Conservation (phyloP, 176 grass and related monocot genomes). For the Poa annua region DNA sequence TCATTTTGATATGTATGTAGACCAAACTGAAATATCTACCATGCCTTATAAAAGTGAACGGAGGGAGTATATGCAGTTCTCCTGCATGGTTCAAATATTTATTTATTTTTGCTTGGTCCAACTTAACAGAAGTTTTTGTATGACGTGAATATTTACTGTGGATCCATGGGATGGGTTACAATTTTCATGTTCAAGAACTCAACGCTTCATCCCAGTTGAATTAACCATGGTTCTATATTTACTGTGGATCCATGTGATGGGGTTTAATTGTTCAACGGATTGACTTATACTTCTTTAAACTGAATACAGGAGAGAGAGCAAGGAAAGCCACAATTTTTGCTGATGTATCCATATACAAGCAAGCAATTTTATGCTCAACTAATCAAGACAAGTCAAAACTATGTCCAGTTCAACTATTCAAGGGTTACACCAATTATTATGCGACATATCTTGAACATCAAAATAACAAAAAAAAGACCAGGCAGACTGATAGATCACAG, state of each 20-base stretch:
- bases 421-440: slow-evolving; percentile 22
- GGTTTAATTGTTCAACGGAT: slow-evolving; percentile 2
- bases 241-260: too few relatives aligned
- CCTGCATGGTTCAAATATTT: too few relatives aligned
- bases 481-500: background rate
- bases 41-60: too few relatives aligned
- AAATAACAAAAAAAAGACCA: background rate
- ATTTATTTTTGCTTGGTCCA: background rate
- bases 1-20: too few relatives aligned
- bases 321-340: background rate
- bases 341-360: slow-evolving; percentile 6
- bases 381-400: slow-evolving; percentile 7
- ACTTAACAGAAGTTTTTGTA: slow-evolving; percentile 19
- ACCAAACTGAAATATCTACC: too few relatives aligned
- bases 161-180: background rate
- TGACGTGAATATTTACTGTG: background rate
- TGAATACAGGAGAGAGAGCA: background rate
- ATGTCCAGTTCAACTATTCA: slow-evolving; percentile 13
- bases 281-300: slow-evolving; percentile 15
- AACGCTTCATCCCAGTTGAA: background rate
- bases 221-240: too few relatives aligned
- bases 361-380: background rate
- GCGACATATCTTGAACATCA: background rate
- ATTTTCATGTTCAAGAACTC: slow-evolving; percentile 25
- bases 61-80: too few relatives aligned